Evolutionary conservation across 108 stramenopile species (phyloP), one percentile per base, ranked within the genome.

Genomic region (Cyclotella sp.): DNA sequence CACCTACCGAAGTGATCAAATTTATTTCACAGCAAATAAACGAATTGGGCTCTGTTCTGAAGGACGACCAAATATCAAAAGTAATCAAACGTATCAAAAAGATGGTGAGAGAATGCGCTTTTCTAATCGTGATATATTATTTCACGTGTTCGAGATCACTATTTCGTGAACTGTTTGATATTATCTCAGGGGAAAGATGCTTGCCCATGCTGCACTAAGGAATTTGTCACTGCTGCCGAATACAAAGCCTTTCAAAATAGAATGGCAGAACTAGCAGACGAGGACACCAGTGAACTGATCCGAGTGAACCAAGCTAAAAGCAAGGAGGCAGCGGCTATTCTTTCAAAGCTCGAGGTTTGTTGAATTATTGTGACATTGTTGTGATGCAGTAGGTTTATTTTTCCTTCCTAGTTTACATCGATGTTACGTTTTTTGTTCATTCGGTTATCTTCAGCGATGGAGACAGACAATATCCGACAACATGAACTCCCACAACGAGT

Each of bases 1-100:
- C 71, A 22, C 88, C 91, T 12, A 64, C 80, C 12, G 87, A 88
- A 9, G 60, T 92, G 18, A 47, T 92, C 49, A 54, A 70, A 13
- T 88, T 85, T 51, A 52, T 92, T 34, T 34, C 53, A 13, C 24
- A 57, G 26, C 59, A 69, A 58, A 66, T 86, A 15, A 62, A 41
- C 68, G 62, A 62, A 68, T 11, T 67, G 49, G 22, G 47, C 72
- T 14, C 26, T 63, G 21, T 83, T 72, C 63, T 73, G 30, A 39
- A 75, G 61, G 58, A 67, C 21, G 87, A 88, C 15, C 67, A 76
- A n/a, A 61, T 90, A 10, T 43, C 47, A 16, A 83, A 75, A 55
- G 70, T 90, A 22, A 66, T 92, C 0, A 85, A 83, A 61, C 65
- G 69, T 41, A 62, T 93, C 51, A 90, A 85, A 52, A 90, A 83